Evolutionary conservation across 192 early-diverging fungal species (phyloP), one percentile per base, ranked within the genome.

Genomic region (Lobosporangium transversale): DNA sequence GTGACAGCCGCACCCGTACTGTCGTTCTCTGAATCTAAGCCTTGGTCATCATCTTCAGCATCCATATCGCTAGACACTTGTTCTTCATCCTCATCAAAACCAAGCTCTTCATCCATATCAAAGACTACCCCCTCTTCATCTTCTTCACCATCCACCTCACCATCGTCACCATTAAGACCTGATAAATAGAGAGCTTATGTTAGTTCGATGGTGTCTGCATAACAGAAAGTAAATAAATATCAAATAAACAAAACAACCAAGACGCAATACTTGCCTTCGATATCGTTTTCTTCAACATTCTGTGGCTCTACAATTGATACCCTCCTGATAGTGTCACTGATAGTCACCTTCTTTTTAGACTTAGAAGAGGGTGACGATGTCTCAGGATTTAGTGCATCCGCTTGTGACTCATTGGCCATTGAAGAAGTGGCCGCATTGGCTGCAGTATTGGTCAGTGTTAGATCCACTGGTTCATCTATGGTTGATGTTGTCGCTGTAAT

Each of bases 281-380:
- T 33, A 49, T 52, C 52, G 36, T 7, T 29, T 15, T 70, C 58
- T 17, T 40, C 27, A 8, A 12, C 29, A 17, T 29, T 40, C 24
- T 65, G 50, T 3, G 58, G 73, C 31, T 67, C 73, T 1, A 67
- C 58, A 52, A 67, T 67, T 1, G 73, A 76, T 24, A 76, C 52
- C 7, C 33, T 53, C 32, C 29, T 61, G 42, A 70, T 23, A 0
- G 58, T 24, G 0, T 76, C 73, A 27, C 23, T 65, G 21, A 76
- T 76, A 2, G 73, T 76, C n/a, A 76, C 73, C 31, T 56, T 66
- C 59, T 76, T 76, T 47, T 76, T 76, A 24, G 73, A 67, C 17
- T 76, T 76, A 43, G 27, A 33, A 20, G 58, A 32, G 0, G 73
- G 58, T 2, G 57, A 50, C 5, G 64, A 52, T 7, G 58, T 51